Base-by-base conservation (phyloP, 495 filamentous ascomycete species). In the Cudoniella acicularis region DNA sequence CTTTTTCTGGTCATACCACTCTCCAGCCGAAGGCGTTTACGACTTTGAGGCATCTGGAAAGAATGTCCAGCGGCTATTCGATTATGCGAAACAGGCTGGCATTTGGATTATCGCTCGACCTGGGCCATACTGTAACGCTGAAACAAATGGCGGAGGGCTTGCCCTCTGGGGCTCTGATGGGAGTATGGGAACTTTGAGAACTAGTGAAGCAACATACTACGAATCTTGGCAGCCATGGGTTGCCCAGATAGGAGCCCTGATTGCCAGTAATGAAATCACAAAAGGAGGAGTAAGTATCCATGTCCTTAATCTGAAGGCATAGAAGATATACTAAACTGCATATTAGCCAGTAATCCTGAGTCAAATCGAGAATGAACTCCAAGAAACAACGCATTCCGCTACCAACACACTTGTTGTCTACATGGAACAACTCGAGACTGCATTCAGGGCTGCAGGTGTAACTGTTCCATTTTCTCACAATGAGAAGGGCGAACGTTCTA, bases 1-100 rank as follows among this genome's bases (percentile, higher is more conserved):
- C 58, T 80, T 82, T 66, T 80, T 81, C 67, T 83, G 80, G 80
- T 76, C 72, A 8, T 85, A 77, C 59, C 82, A 86, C 60, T 79
- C 75, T 10, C 70, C 81, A 1, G 72, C 73, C 17, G 70, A 78
- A 61, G 76, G 70, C 57, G 69, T 72, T 0, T 79, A 80, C 48
- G 83, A 85, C 64, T 86, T 86, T 56, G 69, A 77, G 47, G 81
- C 69, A n/a, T 77, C 79, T 26, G 82, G 75, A 3, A 78, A 83
- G 58, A 73, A 85, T 59, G 65, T 86, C 30, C 75, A 80, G 41
- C 69, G 72, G 1, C 61, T 87, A 18, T 81, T 86, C 40, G 82
- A 85, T 53, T 79, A 81, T 54, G 83, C 83, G 20, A 82, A 81
- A 60, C 64, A 83, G 59, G 75, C 79, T 10, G 83, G 83, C 1